These are phyloP conservation scores for Lactarius tabidus DNA, from an alignment of 768 basidiomycete species.

Conservation along the genomic window DNA sequence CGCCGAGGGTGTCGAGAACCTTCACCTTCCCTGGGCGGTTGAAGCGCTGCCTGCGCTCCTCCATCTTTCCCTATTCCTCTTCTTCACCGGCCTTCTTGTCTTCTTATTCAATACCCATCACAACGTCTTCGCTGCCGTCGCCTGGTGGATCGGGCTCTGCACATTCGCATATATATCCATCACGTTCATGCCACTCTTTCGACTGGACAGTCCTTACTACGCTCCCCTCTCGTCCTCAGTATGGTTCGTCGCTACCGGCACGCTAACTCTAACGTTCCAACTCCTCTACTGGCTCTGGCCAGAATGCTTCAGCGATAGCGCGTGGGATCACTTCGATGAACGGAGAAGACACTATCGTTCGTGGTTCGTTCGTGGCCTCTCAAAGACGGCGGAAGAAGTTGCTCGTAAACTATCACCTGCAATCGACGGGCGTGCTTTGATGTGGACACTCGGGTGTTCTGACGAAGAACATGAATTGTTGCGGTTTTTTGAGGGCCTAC, in stretches of 20 bases:
- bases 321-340: not conserved
- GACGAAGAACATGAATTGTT: not conserved
- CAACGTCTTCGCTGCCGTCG: not conserved
- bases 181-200: conserved; percentile 1
- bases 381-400: not conserved
- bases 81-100: conserved; percentile 3
- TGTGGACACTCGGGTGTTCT: not conserved
- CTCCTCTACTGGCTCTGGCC: not conserved
- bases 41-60: not conserved
- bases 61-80: conserved; percentile 6
- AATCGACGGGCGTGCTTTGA: not conserved
- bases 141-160: not conserved
- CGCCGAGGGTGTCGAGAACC: not conserved
- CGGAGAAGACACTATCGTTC: not conserved
- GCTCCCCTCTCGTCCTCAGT: not conserved
- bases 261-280: not conserved
- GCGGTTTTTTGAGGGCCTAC: not conserved
- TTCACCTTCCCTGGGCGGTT: not conserved
- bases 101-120: conserved; percentile 2
- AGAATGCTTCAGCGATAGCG: not conserved
- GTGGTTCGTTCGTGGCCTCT: not conserved
- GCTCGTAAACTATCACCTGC: not conserved
- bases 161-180: not conserved
- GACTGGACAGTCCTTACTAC: no score
- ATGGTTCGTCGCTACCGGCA: not conserved